Conservation (phyloP, 306 rosid genomes). For the Cucumis cinereus region DNA sequence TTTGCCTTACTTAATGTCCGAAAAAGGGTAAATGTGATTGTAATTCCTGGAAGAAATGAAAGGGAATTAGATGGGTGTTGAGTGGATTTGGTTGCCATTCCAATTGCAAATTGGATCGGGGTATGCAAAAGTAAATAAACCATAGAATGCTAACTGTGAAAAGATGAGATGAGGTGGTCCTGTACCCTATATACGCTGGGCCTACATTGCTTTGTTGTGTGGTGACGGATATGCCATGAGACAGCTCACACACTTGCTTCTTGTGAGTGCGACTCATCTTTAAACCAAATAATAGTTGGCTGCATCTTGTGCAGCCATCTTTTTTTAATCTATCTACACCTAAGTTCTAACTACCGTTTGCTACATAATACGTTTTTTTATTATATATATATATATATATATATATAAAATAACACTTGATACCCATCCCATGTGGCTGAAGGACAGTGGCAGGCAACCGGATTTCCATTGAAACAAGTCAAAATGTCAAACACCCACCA, state of each 20-base stretch:
- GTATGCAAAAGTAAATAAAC: slow-evolving; percentile 5
- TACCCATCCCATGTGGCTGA: neutral
- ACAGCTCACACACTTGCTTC: slow-evolving; percentile 20
- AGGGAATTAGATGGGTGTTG: neutral
- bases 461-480: neutral
- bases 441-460: neutral
- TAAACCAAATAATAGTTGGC: neutral
- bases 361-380: no score
- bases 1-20: neutral
- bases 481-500: neutral
- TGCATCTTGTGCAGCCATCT: no score
- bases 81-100: no score
- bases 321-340: no score
- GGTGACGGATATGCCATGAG: slow-evolving; percentile 38
- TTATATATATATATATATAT: no score
- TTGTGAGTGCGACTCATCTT: neutral
- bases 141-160: neutral
- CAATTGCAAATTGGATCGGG: neutral
- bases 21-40: neutral
- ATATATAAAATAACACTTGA: neutral
- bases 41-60: neutral
- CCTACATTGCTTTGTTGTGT: slow-evolving; percentile 18
- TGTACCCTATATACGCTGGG: slow-evolving; percentile 20
- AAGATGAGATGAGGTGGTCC: slow-evolving; percentile 77
- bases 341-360: no score